phyloP scores from a whole-genome alignment of 2,329 filamentous ascomycete genomes.

The Shiraia sp. region DNA sequence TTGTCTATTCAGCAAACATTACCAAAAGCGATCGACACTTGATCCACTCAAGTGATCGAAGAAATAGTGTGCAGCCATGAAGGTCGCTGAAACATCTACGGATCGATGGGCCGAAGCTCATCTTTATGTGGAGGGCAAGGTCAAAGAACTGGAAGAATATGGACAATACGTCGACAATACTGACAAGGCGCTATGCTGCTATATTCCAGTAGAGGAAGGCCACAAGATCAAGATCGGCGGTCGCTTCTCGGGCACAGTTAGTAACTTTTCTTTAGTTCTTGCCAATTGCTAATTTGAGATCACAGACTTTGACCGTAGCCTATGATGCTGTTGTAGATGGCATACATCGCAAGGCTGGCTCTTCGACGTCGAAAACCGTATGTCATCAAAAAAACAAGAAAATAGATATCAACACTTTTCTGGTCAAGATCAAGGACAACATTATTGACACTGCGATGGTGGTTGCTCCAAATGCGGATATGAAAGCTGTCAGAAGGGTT shows the following conservation, averaged over 20 bases:
- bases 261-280: not conserved
- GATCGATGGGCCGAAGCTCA: constrained; percentile 41
- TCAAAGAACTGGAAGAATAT: constrained; percentile 37
- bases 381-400: constrained; percentile 24
- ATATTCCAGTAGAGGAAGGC: constrained; percentile 39
- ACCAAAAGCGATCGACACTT: not conserved
- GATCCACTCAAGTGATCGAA: constrained; percentile 1
- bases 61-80: constrained; percentile 37
- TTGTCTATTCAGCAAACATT: not conserved
- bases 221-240: constrained; percentile 37
- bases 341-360: constrained; percentile 26
- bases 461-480: constrained; percentile 76
- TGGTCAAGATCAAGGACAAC: constrained; percentile 16
- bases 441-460: constrained; percentile 91
- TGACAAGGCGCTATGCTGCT: constrained; percentile 40
- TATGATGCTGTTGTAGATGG: constrained; percentile 47
- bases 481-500: constrained; percentile 7
- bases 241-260: constrained; percentile 38
- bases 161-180: constrained; percentile 27
- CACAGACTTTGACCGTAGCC: constrained; percentile 25
- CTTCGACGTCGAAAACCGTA: constrained; percentile 10
- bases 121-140: constrained; percentile 26
- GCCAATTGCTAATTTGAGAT: not conserved
- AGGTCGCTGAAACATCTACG: constrained; percentile 36
- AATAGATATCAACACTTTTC: constrained; percentile 20